A percentile compares a stretch with the other conserved stretches of the same genome.
These are phyloP conservation scores for Trametes cingulata DNA, from an alignment of 768 basidiomycete genomes.

Conservation along the genomic window DNA sequence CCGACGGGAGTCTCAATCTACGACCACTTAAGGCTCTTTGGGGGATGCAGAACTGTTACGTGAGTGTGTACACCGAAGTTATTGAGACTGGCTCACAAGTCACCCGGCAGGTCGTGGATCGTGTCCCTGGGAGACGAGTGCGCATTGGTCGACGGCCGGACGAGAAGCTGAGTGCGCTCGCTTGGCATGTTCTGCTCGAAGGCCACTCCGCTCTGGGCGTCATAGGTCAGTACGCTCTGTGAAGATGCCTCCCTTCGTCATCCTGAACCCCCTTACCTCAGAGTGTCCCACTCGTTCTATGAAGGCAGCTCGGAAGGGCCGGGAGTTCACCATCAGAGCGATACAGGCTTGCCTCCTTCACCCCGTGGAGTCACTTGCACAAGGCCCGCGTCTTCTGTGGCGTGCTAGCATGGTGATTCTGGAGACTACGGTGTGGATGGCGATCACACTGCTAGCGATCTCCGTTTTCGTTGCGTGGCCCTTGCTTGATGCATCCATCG, in stretches of 20 bases:
- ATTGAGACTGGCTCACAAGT: not conserved
- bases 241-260: too few relatives aligned
- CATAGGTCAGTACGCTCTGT: slow-evolving; percentile 4
- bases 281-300: not conserved
- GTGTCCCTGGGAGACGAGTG: not conserved
- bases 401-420: not conserved
- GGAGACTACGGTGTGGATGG: not conserved
- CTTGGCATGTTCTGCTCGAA: not conserved
- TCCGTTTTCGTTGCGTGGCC: not conserved
- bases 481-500: too few relatives aligned
- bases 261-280: too few relatives aligned
- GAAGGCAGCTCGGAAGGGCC: not conserved
- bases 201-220: slow-evolving; percentile 1
- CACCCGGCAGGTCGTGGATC: not conserved
- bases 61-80: too few relatives aligned
- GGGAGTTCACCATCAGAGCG: not conserved
- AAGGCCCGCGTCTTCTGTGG: too few relatives aligned
- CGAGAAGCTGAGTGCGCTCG: slow-evolving; percentile 1
- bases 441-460: not conserved
- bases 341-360: too few relatives aligned
- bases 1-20: slow-evolving; percentile 11
- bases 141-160: not conserved
- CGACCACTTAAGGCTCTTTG: not conserved
- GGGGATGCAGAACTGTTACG: slow-evolving; percentile 20
- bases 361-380: too few relatives aligned